phyloP scores from a whole-genome alignment of 192 early-diverging fungal species.

The Cladochytrium replicatum region DNA sequence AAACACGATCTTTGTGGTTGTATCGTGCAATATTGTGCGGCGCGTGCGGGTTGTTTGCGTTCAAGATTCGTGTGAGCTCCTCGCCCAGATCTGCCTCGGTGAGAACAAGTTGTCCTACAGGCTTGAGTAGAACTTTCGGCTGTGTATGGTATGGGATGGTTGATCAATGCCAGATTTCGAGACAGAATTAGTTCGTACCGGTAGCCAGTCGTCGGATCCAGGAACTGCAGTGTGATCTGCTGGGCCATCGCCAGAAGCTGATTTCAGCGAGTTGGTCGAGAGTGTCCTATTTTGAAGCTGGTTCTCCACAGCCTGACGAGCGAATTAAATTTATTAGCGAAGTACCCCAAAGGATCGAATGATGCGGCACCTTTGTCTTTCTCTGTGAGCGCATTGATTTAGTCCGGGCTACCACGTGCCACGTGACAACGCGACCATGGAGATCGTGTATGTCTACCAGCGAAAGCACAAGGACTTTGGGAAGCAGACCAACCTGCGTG shows the following conservation, averaged over 20 bases:
- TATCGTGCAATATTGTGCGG: conserved; percentile 56
- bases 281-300: no score
- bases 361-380: background rate
- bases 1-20: conserved; percentile 43
- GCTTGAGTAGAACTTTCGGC: conserved; percentile 54
- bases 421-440: conserved; percentile 26
- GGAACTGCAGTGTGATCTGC: conserved; percentile 8
- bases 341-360: no score
- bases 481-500: conserved; percentile 37
- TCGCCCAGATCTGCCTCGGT: conserved; percentile 48
- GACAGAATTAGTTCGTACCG: conserved; percentile 21
- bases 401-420: no score
- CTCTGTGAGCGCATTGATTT: background rate
- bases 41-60: conserved; percentile 56
- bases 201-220: conserved; percentile 44
- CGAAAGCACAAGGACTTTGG: conserved; percentile 49
- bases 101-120: conserved; percentile 40
- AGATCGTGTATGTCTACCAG: conserved; percentile 56
- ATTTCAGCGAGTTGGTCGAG: no score
- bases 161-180: conserved; percentile 2
- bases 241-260: no score
- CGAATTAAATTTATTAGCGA: no score
- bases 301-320: no score
- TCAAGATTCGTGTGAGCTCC: conserved; percentile 51
- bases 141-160: conserved; percentile 2